phyloP scores from a whole-genome alignment of 345 rosid genomes.

The Brassica cretica region DNA sequence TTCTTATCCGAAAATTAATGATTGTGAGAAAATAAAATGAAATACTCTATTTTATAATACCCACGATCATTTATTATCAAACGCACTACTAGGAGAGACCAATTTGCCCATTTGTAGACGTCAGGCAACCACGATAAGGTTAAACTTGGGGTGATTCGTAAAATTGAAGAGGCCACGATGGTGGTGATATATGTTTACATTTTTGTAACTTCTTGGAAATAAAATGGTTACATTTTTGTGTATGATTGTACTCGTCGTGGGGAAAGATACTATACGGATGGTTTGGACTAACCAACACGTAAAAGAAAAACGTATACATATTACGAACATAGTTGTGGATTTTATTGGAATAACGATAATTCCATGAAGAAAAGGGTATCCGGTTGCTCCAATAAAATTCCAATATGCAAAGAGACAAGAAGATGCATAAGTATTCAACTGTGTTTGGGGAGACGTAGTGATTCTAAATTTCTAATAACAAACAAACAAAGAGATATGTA shows the following conservation, averaged over 20 bases:
- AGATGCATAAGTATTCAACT: background rate
- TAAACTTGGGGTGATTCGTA: slow-evolving; percentile 7
- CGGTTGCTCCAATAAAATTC: slow-evolving; percentile 29
- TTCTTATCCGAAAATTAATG: slow-evolving; percentile 20
- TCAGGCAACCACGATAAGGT: slow-evolving; percentile 29
- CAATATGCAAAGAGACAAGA: slow-evolving; percentile 33
- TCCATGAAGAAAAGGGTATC: slow-evolving; percentile 3
- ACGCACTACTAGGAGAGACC: slow-evolving; percentile 37
- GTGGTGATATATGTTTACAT: background rate
- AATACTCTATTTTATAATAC: background rate
- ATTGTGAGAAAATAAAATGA: background rate
- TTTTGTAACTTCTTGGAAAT: background rate
- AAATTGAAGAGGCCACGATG: background rate
- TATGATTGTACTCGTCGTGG: slow-evolving; percentile 13
- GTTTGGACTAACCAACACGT: slow-evolving; percentile 12
- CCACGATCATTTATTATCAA: slow-evolving; percentile 30
- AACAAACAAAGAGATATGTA: background rate
- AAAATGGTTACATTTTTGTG: background rate
- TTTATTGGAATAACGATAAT: background rate
- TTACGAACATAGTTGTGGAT: background rate
- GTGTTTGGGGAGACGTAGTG: slow-evolving; percentile 8
- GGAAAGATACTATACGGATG: slow-evolving; percentile 20
- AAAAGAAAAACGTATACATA: background rate
- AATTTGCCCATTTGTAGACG: slow-evolving; percentile 44
- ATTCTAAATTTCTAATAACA: slow-evolving; percentile 1